phyloP scores from a whole-genome alignment of 2,329 filamentous ascomycete genomes.

The Alternaria conjuncta region DNA sequence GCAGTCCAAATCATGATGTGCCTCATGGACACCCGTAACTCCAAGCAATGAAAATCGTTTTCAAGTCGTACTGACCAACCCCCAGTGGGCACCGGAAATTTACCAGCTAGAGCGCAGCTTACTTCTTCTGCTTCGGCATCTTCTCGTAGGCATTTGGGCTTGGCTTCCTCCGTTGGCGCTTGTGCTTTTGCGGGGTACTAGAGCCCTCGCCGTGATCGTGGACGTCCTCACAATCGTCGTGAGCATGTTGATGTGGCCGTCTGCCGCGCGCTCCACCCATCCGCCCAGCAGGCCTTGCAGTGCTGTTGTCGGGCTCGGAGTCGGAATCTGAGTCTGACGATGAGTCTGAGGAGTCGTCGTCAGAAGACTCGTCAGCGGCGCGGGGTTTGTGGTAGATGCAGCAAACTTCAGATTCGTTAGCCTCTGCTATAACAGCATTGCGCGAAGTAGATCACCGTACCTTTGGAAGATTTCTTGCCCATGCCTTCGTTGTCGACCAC shows the following conservation, averaged over 20 bases:
- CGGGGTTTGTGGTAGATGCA: constrained; percentile 95
- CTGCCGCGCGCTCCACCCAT: constrained; percentile 32
- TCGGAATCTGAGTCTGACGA: constrained; percentile 62
- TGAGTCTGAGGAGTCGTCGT: constrained; percentile 66
- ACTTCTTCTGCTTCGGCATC: constrained; percentile 63
- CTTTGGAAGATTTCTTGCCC: constrained; percentile 93
- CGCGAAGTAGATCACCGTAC: constrained; percentile 53
- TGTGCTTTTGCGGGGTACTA: constrained; percentile 47
- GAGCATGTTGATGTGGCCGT: constrained; percentile 35
- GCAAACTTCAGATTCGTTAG: constrained; percentile 70
- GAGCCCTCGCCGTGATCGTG: constrained; percentile 50
- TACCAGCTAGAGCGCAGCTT: constrained; percentile 7
- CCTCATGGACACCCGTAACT: constrained; percentile 14
- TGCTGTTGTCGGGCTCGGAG: constrained; percentile 60
- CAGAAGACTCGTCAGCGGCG: constrained; percentile 72
- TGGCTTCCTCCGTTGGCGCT: constrained; percentile 57
- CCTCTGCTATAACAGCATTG: neutral
- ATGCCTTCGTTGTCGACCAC: constrained; percentile 96
- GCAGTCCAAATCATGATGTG: constrained; percentile 5
- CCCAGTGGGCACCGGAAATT: neutral
- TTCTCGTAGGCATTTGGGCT: constrained; percentile 86
- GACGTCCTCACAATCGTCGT: constrained; percentile 48
- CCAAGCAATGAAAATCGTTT: constrained; percentile 16
- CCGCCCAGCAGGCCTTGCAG: constrained; percentile 49
- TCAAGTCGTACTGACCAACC: constrained; percentile 12